These are phyloP conservation scores for Claviceps pazoutovae DNA, from an alignment of 2,329 filamentous ascomycete species.

Conservation along the genomic window DNA sequence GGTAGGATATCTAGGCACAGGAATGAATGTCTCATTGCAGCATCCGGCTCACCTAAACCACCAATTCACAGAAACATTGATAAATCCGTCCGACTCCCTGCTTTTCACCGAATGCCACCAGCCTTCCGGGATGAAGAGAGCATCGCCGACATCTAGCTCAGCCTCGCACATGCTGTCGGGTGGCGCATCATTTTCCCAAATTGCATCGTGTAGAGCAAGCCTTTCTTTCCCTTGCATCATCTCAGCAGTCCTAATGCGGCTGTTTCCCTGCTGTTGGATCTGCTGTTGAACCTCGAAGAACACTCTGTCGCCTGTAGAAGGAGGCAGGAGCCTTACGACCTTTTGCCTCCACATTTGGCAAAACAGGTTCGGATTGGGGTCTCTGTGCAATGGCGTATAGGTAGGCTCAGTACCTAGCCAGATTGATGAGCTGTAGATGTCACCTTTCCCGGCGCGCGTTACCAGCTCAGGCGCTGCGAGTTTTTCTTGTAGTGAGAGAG, in stretches of 20 bases:
- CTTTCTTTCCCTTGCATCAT: constrained; percentile 83
- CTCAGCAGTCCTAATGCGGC: constrained; percentile 57
- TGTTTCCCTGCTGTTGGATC: constrained; percentile 25
- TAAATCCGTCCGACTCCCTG: constrained; percentile 16
- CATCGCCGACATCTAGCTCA: constrained; percentile 38
- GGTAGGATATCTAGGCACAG: neutral
- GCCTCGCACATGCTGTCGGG: constrained; percentile 33
- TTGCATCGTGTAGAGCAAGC: constrained; percentile 45
- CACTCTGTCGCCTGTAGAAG: constrained; percentile 45
- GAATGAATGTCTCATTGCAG: neutral
- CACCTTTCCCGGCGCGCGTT: constrained; percentile 50
- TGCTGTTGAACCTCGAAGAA: constrained; percentile 39
- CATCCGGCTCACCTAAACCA: constrained; percentile 25
- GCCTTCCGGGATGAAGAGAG: constrained; percentile 27
- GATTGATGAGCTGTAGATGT: constrained; percentile 74
- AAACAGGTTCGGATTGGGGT: constrained; percentile 90
- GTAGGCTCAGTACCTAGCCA: constrained; percentile 84
- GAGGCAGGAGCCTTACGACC: constrained; percentile 54
- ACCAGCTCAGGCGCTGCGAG: constrained; percentile 56
- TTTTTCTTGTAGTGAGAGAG: constrained; percentile 45
- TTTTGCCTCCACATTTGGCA: constrained; percentile 68
- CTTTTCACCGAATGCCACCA: constrained; percentile 35
- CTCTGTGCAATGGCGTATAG: constrained; percentile 78
- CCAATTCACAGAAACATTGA: constrained; percentile 32
- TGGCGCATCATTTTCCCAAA: constrained; percentile 44